Conservation (phyloP, 371 early-diverging fungal species). For the Haplosporangium sp. region DNA sequence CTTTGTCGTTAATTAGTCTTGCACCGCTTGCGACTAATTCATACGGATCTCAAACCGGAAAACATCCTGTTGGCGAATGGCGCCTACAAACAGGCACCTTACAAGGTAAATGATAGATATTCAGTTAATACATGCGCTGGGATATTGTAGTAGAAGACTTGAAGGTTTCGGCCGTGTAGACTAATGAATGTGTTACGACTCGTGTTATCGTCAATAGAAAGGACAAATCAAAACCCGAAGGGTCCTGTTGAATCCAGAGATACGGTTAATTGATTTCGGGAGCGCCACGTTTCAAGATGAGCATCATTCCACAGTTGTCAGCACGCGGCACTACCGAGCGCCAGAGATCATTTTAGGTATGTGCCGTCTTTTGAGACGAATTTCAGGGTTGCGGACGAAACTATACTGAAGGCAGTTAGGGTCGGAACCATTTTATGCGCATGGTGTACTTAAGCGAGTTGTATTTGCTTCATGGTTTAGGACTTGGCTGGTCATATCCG, state of each 20-base stretch:
- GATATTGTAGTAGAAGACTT: too few species aligned
- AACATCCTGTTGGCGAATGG: slow-evolving; percentile 76
- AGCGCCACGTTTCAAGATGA: slow-evolving; percentile 93
- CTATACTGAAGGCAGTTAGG: too few species aligned
- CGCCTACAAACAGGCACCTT: slow-evolving; percentile 41
- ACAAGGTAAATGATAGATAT: slow-evolving; percentile 19
- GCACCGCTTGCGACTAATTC: slow-evolving; percentile 84
- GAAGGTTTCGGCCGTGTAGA: too few species aligned
- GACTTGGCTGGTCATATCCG: slow-evolving; percentile 93
- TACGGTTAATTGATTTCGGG: slow-evolving; percentile 95
- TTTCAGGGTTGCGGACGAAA: too few species aligned
- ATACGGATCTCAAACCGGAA: slow-evolving; percentile 96
- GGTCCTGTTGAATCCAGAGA: slow-evolving; percentile 78
- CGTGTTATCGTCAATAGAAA: slow-evolving; percentile 15
- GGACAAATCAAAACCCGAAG: slow-evolving; percentile 57
- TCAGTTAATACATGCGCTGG: background rate
- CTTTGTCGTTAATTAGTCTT: slow-evolving; percentile 60
- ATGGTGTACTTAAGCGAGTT: too few species aligned
- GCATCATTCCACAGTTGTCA: slow-evolving; percentile 89
- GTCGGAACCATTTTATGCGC: too few species aligned
- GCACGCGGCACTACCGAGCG: slow-evolving; percentile 96
- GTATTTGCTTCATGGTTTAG: slow-evolving; percentile 14
- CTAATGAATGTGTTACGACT: too few species aligned
- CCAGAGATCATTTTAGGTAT: slow-evolving; percentile 94
- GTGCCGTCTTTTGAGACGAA: background rate